Percentiles rank a stretch among this genome's conserved stretches.
Evolutionary conservation across 73 alveolate genomes (phyloP).

Genomic region (Chromera velia): DNA sequence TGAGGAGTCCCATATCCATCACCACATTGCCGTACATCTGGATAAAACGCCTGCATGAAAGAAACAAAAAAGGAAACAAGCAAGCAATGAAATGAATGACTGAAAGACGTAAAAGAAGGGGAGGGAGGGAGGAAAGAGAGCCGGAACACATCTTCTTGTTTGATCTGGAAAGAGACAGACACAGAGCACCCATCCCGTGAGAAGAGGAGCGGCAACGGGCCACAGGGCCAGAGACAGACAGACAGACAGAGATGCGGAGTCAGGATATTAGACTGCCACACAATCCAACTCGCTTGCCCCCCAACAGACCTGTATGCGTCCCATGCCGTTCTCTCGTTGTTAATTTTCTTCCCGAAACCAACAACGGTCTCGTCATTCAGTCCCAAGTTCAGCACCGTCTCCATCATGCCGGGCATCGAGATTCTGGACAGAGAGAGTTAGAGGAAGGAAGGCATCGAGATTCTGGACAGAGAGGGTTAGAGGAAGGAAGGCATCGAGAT

Average conservation of each 20-base stretch:
- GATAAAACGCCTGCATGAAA: background rate
- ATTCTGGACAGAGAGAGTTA: background rate
- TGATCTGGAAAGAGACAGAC: no score
- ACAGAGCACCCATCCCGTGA: no score
- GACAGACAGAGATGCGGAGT: no score
- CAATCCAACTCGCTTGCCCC: background rate
- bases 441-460: background rate
- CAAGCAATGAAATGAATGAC: no score
- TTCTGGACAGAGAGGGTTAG: no score
- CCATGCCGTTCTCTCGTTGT: background rate
- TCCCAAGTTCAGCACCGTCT: slow-evolving; percentile 66
- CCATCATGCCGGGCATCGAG: slow-evolving; percentile 79
- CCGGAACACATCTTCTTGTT: no score
- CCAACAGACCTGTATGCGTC: background rate
- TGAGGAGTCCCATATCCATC: background rate
- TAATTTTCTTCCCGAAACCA: background rate
- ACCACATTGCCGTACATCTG: background rate
- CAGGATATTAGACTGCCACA: no score
- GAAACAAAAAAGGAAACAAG: no score
- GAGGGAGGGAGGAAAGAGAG: no score
- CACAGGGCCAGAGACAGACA: slow-evolving; percentile 11
- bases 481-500: no score
- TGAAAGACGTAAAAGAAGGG: no score
- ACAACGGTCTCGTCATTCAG: slow-evolving; percentile 53
- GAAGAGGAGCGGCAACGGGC: no score